Conservation (phyloP, 169 alveolate species). For the Eimeria acervulina region DNA sequence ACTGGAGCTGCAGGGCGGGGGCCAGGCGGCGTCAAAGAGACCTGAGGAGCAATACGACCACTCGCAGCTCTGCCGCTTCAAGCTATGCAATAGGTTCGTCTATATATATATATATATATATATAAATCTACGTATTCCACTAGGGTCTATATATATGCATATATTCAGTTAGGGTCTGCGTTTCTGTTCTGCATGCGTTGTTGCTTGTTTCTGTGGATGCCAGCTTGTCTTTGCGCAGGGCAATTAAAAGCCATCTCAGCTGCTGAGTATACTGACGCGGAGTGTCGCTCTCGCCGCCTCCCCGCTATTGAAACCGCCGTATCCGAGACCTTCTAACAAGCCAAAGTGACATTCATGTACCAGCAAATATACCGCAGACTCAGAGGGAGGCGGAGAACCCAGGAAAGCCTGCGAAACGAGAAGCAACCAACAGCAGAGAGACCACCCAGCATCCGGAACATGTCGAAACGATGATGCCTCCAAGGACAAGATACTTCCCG, state of each 20-base stretch:
- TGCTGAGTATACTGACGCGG: neutral
- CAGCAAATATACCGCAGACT: conserved; percentile 59
- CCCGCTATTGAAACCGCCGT: conserved; percentile 32
- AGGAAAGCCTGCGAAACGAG: neutral
- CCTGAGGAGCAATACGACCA: neutral
- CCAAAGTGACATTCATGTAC: conserved; percentile 71
- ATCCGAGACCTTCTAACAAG: conserved; percentile 45
- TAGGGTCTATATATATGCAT: too few species aligned
- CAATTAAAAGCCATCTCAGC: neutral
- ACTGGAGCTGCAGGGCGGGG: conserved; percentile 34
- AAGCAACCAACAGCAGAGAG: neutral
- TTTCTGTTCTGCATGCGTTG: neutral
- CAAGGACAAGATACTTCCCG: neutral
- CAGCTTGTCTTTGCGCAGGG: neutral
- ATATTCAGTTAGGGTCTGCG: neutral
- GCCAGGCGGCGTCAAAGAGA: conserved; percentile 18
- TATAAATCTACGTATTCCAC: too few species aligned
- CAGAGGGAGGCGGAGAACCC: conserved; percentile 75
- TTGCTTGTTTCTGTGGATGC: neutral
- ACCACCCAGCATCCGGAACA: neutral
- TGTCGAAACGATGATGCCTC: neutral
- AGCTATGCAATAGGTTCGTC: neutral
- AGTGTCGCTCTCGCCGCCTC: conserved; percentile 37
- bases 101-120: too few species aligned
- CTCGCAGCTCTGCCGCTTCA: too few species aligned